phyloP scores from a whole-genome alignment of 1,139 yeast species.

The Pichia sp. region DNA sequence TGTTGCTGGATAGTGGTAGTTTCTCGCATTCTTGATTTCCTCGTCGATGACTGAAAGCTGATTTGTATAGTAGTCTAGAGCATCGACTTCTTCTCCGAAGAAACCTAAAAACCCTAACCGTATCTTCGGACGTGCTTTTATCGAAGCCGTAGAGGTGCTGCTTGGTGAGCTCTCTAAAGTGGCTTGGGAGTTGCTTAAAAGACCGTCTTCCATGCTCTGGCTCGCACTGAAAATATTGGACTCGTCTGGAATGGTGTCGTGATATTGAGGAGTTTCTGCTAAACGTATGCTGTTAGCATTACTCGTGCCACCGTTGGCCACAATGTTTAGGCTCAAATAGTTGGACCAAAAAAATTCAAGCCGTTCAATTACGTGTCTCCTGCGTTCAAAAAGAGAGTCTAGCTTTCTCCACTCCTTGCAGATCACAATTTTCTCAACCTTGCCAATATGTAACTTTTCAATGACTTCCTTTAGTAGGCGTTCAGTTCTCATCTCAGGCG shows the following conservation, averaged over 20 bases:
- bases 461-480: slow-evolving; percentile 66
- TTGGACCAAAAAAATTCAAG: slow-evolving; percentile 77
- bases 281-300: slow-evolving; percentile 3
- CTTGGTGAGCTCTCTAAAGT: slow-evolving; percentile 9
- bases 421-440: slow-evolving; percentile 68
- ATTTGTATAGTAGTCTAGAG: slow-evolving; percentile 58
- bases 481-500: slow-evolving; percentile 71
- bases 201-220: slow-evolving; percentile 19
- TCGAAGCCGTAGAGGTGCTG: slow-evolving; percentile 29
- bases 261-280: not conserved
- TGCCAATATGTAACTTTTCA: slow-evolving; percentile 74
- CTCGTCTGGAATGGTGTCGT: not conserved
- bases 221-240: slow-evolving; percentile 7
- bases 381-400: slow-evolving; percentile 57
- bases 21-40: slow-evolving; percentile 56
- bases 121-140: slow-evolving; percentile 47
- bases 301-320: not conserved
- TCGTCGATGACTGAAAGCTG: slow-evolving; percentile 56
- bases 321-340: slow-evolving; percentile 36
- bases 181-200: not conserved
- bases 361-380: slow-evolving; percentile 50
- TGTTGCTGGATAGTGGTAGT: slow-evolving; percentile 61
- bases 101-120: slow-evolving; percentile 50
- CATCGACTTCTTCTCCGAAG: slow-evolving; percentile 58
- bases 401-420: slow-evolving; percentile 83